Evolutionary conservation across 441 rosid genomes (phyloP).

Genomic region (Flueggea neowawraea): DNA sequence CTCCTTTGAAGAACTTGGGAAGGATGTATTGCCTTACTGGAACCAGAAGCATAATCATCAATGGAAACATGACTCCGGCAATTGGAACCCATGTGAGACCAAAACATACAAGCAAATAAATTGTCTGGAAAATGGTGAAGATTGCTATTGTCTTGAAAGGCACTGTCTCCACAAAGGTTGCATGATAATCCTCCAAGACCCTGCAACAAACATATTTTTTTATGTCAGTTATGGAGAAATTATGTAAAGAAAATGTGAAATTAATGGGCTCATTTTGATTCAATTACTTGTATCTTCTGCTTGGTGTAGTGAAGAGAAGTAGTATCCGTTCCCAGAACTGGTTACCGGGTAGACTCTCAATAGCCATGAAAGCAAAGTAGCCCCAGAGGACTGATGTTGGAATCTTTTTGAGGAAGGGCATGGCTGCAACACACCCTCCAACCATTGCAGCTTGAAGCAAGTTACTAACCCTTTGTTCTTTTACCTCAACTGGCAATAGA

Average conservation of each 20-base stretch:
- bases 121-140: constrained; percentile 69
- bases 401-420: too few species aligned
- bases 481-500: too few species aligned
- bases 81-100: constrained; percentile 95
- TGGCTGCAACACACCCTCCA: too few species aligned
- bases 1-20: constrained; percentile 82
- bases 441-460: too few species aligned
- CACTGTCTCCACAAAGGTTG: constrained; percentile 88
- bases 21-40: constrained; percentile 81
- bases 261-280: neutral
- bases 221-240: neutral
- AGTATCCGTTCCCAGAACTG: too few species aligned
- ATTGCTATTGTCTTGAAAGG: constrained; percentile 78
- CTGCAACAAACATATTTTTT: constrained; percentile 35
- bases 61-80: constrained; percentile 88
- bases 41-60: constrained; percentile 90
- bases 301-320: too few species aligned
- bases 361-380: too few species aligned
- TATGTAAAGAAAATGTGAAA: neutral
- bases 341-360: too few species aligned
- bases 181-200: constrained; percentile 90
- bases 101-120: constrained; percentile 68
- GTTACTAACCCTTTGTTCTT: too few species aligned
- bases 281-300: too few species aligned
- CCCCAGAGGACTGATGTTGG: too few species aligned